Evolutionary conservation across 2,329 filamentous ascomycete genomes (phyloP).

Genomic region (Fusarium temperatum): DNA sequence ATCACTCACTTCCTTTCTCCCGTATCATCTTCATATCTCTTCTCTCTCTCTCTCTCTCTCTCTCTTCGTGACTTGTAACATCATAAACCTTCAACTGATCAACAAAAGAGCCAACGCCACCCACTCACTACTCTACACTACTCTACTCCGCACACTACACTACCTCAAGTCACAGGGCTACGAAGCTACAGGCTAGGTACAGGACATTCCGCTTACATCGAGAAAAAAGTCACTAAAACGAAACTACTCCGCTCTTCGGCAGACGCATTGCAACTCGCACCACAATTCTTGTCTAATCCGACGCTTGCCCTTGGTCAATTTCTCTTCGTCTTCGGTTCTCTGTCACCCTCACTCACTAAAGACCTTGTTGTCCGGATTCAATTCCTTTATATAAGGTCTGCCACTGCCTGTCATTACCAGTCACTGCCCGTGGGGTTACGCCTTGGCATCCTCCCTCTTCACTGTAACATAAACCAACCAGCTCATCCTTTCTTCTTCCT

Average conservation of each 20-base stretch:
- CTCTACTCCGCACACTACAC: slow-evolving; percentile 1
- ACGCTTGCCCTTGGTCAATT: slow-evolving; percentile 20
- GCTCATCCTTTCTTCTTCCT: neutral
- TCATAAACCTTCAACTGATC: neutral
- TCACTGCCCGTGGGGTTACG: slow-evolving; percentile 1
- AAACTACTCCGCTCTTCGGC: slow-evolving; percentile 31
- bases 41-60: neutral
- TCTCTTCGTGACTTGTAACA: neutral
- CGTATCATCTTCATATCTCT: neutral
- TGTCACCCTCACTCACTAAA: slow-evolving; percentile 11
- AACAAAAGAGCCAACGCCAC: slow-evolving; percentile 6
- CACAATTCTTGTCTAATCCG: slow-evolving; percentile 28
- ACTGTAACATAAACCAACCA: neutral
- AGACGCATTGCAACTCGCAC: slow-evolving; percentile 21
- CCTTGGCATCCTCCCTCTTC: slow-evolving; percentile 5
- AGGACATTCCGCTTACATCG: slow-evolving; percentile 12
- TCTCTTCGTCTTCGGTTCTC: neutral
- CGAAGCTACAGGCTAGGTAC: neutral
- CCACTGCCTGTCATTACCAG: neutral
- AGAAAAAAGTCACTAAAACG: neutral
- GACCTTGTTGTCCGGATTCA: slow-evolving; percentile 16
- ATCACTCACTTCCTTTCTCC: neutral
- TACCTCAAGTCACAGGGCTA: neutral
- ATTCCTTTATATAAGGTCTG: neutral
- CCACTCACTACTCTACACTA: neutral